Percentiles rank a stretch among this genome's conserved stretches.
Conservation (phyloP, 306 rosid genomes). For the Chamaecrista fasciculata region DNA sequence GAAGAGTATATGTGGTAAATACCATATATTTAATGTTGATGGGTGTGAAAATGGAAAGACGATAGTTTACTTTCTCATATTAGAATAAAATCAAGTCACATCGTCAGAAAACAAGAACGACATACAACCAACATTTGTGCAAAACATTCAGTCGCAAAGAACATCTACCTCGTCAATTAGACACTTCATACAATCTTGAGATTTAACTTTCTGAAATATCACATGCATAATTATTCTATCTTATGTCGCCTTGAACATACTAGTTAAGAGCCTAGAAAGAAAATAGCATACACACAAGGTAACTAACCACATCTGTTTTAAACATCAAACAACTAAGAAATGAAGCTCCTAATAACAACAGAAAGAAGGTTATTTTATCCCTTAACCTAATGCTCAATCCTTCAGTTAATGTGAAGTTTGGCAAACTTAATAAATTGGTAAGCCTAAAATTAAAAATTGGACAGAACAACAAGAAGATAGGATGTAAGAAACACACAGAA, state of each 20-base stretch:
- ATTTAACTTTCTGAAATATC: slow-evolving; percentile 10
- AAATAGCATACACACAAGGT: slow-evolving; percentile 4
- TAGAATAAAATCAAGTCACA: not conserved
- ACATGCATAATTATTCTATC: not conserved
- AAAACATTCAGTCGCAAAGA: slow-evolving; percentile 7
- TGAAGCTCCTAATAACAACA: not conserved
- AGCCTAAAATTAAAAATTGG: not conserved
- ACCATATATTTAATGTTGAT: slow-evolving; percentile 6
- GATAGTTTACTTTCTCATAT: not conserved
- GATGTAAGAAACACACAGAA: slow-evolving; percentile 1
- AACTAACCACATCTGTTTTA: not conserved
- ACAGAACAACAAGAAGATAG: not conserved
- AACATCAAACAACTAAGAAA: slow-evolving; percentile 7
- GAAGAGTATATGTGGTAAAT: slow-evolving; percentile 17
- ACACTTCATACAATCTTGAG: slow-evolving; percentile 4
- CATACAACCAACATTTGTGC: slow-evolving; percentile 10
- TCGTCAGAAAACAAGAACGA: slow-evolving; percentile 8
- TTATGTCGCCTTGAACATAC: not conserved
- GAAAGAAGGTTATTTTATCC: slow-evolving; percentile 13
- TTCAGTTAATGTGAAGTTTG: not conserved
- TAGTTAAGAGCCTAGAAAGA: slow-evolving; percentile 6
- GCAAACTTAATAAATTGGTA: not conserved
- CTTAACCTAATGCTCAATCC: slow-evolving; percentile 1
- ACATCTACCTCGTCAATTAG: not conserved
- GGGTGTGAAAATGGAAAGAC: not conserved